phyloP scores from a whole-genome alignment of 2,329 filamentous ascomycete genomes.

The Remersonia thermophila region DNA sequence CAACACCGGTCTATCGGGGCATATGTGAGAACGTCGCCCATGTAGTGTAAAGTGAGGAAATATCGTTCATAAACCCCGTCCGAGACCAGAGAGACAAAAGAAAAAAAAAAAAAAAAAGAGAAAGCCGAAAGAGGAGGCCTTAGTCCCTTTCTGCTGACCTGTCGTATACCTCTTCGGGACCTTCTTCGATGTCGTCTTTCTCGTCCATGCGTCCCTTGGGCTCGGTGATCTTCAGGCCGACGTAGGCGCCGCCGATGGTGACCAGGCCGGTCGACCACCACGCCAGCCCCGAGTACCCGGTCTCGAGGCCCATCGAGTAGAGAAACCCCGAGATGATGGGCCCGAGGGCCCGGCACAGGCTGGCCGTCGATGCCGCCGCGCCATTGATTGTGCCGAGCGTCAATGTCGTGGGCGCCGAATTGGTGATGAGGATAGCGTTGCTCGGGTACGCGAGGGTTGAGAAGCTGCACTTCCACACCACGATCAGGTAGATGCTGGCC shows the following conservation, averaged over 20 bases:
- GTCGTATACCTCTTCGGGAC: neutral
- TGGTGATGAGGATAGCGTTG: slow-evolving; percentile 78
- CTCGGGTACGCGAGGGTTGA: slow-evolving; percentile 85
- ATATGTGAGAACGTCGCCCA: slow-evolving; percentile 1
- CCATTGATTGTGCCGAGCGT: slow-evolving; percentile 90
- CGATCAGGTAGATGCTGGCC: slow-evolving; percentile 60
- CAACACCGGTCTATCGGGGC: slow-evolving; percentile 6
- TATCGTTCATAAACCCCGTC: slow-evolving; percentile 3
- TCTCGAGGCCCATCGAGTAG: slow-evolving; percentile 65
- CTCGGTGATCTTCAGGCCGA: slow-evolving; percentile 67
- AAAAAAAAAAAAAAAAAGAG: neutral
- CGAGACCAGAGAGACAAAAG: neutral
- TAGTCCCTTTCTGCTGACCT: no score
- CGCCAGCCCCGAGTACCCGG: slow-evolving; percentile 74
- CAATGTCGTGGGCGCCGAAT: slow-evolving; percentile 71
- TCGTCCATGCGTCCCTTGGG: slow-evolving; percentile 34
- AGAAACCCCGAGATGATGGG: slow-evolving; percentile 79
- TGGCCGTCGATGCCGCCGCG: slow-evolving; percentile 80
- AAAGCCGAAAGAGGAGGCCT: no score
- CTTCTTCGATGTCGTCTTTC: slow-evolving; percentile 18
- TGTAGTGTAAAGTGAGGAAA: no score
- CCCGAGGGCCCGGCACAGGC: slow-evolving; percentile 75
- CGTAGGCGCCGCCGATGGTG: slow-evolving; percentile 58
- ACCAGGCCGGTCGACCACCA: slow-evolving; percentile 87
- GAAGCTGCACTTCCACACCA: slow-evolving; percentile 89